These are phyloP conservation scores for Geosmithia flava DNA, from an alignment of 2,329 filamentous ascomycete genomes.

Conservation along the genomic window DNA sequence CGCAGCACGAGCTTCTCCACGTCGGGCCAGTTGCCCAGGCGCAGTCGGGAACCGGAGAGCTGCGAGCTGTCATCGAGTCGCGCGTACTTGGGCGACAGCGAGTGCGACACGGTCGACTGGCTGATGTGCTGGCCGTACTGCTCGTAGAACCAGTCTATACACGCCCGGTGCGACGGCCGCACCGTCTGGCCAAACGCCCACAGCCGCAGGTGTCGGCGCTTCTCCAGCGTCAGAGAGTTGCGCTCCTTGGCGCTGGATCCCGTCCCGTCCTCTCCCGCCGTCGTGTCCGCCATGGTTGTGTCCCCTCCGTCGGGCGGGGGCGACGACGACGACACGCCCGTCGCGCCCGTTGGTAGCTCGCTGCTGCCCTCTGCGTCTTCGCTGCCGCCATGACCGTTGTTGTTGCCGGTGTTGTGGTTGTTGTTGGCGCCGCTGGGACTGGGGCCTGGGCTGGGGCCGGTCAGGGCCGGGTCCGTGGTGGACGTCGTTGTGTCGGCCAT, in stretches of 20 bases:
- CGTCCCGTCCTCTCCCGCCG: not conserved
- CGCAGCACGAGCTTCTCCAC: constrained; percentile 45
- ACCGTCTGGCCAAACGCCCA: constrained; percentile 46
- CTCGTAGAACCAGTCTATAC: constrained; percentile 49
- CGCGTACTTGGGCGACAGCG: constrained; percentile 48
- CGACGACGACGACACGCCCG: constrained; percentile 10
- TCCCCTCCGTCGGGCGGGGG: constrained; percentile 24
- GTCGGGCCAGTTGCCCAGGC: constrained; percentile 53
- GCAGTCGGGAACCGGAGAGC: constrained; percentile 48
- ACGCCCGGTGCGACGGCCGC: constrained; percentile 47
- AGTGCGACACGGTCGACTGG: constrained; percentile 52
- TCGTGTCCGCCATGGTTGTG: constrained; percentile 12
- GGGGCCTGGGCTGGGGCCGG: constrained; percentile 16
- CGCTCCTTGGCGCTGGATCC: constrained; percentile 27
- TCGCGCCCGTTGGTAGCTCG: not conserved
- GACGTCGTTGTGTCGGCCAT: constrained; percentile 9
- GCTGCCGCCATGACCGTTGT: not conserved
- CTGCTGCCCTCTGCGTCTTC: not conserved
- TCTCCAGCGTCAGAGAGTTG: constrained; percentile 48
- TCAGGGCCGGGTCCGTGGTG: constrained; percentile 24
- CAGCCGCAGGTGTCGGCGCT: constrained; percentile 45
- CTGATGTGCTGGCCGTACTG: constrained; percentile 49
- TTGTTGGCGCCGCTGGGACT: constrained; percentile 9
- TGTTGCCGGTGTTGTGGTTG: not conserved
- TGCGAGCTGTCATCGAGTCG: constrained; percentile 47